Evolutionary conservation across 306 rosid species (phyloP).

Genomic region (Sesbania bispinosa): DNA sequence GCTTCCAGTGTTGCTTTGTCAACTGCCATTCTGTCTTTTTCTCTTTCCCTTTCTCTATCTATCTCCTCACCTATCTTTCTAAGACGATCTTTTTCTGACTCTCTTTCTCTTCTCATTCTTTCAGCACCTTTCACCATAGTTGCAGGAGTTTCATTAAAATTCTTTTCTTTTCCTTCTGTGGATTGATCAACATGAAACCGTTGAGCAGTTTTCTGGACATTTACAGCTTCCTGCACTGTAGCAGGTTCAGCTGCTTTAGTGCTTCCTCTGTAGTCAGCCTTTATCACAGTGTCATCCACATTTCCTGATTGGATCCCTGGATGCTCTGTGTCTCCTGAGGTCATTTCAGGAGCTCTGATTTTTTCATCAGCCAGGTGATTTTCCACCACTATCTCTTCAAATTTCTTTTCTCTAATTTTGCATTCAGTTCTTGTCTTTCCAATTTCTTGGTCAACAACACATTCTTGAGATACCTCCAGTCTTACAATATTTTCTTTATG

Average conservation of each 20-base stretch:
- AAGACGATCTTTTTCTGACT: conserved; percentile 54
- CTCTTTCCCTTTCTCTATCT: conserved; percentile 77
- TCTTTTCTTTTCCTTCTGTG: conserved; percentile 46
- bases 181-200: conserved; percentile 39
- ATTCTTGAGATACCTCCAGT: conserved; percentile 29
- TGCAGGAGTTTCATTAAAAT: conserved; percentile 25
- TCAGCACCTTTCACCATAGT: conserved; percentile 51
- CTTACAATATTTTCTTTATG: conserved; percentile 30
- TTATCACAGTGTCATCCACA: conserved; percentile 34
- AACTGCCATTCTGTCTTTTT: conserved; percentile 83
- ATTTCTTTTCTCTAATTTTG: conserved; percentile 16
- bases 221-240: conserved; percentile 30
- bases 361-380: conserved; percentile 11
- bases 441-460: conserved; percentile 28
- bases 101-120: conserved; percentile 54
- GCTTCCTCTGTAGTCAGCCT: conserved; percentile 35
- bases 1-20: conserved; percentile 67
- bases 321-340: conserved; percentile 26
- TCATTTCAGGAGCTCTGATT: conserved; percentile 14
- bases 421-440: conserved; percentile 22
- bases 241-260: conserved; percentile 34
- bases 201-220: conserved; percentile 35
- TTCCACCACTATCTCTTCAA: conserved; percentile 33
- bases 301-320: conserved; percentile 17
- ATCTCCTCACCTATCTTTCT: conserved; percentile 73